phyloP scores from a whole-genome alignment of 352 stramenopile genomes.

The Phytophthora lateralis region DNA sequence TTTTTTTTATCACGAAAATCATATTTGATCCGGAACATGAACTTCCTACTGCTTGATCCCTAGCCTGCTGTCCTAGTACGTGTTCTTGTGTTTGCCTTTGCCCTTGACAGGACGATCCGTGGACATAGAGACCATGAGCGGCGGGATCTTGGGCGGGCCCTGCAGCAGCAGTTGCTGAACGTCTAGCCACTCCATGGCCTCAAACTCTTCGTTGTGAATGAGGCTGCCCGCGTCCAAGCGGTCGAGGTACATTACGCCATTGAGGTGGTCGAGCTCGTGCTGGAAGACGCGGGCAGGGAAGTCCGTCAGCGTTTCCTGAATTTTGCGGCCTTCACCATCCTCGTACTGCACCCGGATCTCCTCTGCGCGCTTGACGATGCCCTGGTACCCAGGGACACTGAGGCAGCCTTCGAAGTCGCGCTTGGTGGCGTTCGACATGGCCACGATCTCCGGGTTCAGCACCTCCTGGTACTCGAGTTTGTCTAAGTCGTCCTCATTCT shows the following conservation, averaged over 20 bases:
- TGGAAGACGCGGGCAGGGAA: constrained; percentile 88
- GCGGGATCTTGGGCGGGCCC: constrained; percentile 26
- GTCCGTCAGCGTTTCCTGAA: constrained; percentile 65
- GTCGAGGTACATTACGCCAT: constrained; percentile 81
- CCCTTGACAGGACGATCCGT: constrained; percentile 14
- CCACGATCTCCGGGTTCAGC: constrained; percentile 78
- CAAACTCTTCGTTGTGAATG: constrained; percentile 87
- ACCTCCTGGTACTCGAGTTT: constrained; percentile 74
- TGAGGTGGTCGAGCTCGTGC: constrained; percentile 82
- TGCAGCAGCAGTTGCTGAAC: constrained; percentile 66
- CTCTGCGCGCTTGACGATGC: constrained; percentile 62
- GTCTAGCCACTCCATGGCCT: constrained; percentile 61
- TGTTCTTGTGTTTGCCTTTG: constrained; percentile 35
- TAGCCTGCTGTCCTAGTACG: constrained; percentile 21
- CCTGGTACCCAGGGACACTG: constrained; percentile 83
- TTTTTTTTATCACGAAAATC: constrained; percentile 31
- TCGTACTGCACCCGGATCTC: constrained; percentile 75
- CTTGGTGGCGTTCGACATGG: constrained; percentile 48
- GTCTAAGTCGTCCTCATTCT: constrained; percentile 59
- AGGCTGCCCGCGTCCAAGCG: constrained; percentile 68
- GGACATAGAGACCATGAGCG: constrained; percentile 28
- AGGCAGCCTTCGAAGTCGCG: constrained; percentile 89
- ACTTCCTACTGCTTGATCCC: not conserved
- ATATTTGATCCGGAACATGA: constrained; percentile 1
- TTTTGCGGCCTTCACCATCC: constrained; percentile 50